Base-by-base conservation (phyloP, 139 green algal genomes). In the Coelastrella sp. region DNA sequence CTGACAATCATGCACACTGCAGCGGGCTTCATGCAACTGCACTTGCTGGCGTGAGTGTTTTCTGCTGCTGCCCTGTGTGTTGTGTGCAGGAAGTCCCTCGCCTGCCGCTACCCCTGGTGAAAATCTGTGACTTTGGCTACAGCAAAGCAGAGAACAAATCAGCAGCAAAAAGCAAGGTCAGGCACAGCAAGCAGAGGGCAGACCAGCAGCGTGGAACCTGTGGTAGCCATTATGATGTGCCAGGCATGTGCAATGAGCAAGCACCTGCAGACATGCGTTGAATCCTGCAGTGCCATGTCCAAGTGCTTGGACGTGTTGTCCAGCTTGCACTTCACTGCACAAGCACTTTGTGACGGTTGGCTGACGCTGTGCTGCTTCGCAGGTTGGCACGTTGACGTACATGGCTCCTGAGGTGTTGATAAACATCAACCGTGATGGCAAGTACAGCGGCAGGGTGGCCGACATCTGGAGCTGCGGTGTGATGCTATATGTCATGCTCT, bases 371-470 rank as follows among this genome's bases (percentile, higher is more conserved):
- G 73, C 16, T 22, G 2, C 22, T 98, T 95, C n/a, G 0, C 94
- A 97, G 11, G 98, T 99, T n/a, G 98, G 98, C 71, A 99, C 98
- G 17, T 97, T 97, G 56, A 97, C 98, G 11, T 99, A 99, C 93
- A 96, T 99, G 71, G 98, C 98, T 0, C 98, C 98, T 17, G 98
- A 99, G 91, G 96, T 99, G 81, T 73, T 89, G 2, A 97, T 99
- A 87, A 92, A 98, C 75, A 98, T 95, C 60, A 98, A 95, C 73
- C 94, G 95, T 85, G 95, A 96, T 57, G 97, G 97, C 87, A 97
- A 93, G 5, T 99, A 99, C 91, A 94, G 98, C 86, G 97, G 95
- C 87, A 98, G 98, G 94, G 75, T 93, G 66, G 92, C 95, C 5
- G 93, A 99, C 95, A 97, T 95, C 73, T 95, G 93, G 93, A 93